phyloP scores from a whole-genome alignment of 1,284 basidiomycete genomes.

The Irpex sp. region DNA sequence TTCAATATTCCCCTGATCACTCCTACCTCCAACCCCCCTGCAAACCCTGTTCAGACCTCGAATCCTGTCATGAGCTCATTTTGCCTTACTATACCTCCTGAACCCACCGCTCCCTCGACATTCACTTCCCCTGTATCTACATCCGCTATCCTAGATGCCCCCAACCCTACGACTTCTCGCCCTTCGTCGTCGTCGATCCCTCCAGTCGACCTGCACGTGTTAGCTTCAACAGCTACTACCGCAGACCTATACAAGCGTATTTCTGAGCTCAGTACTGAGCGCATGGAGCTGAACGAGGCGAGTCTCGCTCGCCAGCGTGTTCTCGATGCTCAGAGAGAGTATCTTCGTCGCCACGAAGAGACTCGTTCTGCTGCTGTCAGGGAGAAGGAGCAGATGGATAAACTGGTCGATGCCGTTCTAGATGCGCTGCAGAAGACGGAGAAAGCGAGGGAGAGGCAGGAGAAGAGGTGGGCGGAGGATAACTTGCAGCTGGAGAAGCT shows the following conservation, averaged over 20 bases:
- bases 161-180: neutral
- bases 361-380: conserved; percentile 14
- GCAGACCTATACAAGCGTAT: conserved; percentile 10
- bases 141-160: neutral
- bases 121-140: neutral
- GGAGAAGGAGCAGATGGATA: conserved; percentile 16
- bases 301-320: conserved; percentile 11
- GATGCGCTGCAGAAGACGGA: conserved; percentile 14
- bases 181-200: neutral
- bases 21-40: neutral
- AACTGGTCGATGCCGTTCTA: conserved; percentile 10
- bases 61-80: neutral
- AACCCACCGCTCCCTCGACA: neutral
- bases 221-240: neutral
- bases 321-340: conserved; percentile 15
- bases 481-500: conserved; percentile 7
- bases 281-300: conserved; percentile 10
- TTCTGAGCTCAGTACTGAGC: conserved; percentile 5
- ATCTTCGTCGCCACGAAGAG: conserved; percentile 16
- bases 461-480: conserved; percentile 13
- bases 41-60: neutral
- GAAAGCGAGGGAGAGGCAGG: conserved; percentile 10
- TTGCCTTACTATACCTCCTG: neutral
- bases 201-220: neutral
- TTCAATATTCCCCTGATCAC: neutral